Percentiles rank a stretch among this genome's conserved stretches.
phyloP scores from a whole-genome alignment of 148 eudicot species.

The Vaccinium corymbosum region DNA sequence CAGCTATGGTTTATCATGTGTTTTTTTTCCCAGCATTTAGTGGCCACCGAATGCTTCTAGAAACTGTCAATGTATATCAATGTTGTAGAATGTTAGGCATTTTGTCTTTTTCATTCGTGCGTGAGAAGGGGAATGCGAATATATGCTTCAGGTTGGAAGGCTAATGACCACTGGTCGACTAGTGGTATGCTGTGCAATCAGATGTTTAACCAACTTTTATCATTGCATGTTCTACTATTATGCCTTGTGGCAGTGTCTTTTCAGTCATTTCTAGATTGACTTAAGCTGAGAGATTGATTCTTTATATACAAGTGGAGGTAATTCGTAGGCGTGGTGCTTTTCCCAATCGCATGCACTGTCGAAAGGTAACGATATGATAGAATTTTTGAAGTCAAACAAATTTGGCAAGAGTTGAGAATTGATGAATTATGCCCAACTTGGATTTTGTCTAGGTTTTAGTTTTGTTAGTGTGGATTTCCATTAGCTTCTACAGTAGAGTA shows the following conservation, averaged over 20 bases:
- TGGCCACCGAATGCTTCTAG: not conserved
- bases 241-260: not conserved
- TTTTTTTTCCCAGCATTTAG: not conserved
- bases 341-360: not conserved
- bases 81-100: not conserved
- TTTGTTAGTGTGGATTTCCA: not conserved
- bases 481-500: not conserved
- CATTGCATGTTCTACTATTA: not conserved
- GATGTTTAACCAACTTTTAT: not conserved
- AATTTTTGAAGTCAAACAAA: not conserved
- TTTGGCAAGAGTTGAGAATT: not conserved
- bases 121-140: not conserved
- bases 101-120: not conserved
- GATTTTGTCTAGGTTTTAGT: not conserved
- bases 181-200: not conserved
- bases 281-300: not conserved
- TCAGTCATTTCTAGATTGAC: not conserved
- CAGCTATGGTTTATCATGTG: not conserved
- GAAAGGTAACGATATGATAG: not conserved
- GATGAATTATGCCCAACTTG: not conserved
- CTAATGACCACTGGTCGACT: not conserved
- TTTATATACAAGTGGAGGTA: not conserved
- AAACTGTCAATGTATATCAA: not conserved
- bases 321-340: not conserved
- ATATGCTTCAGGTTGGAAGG: not conserved